phyloP scores from a whole-genome alignment of 2,329 filamentous ascomycete species.

The Drechslerella stenobrocha region DNA sequence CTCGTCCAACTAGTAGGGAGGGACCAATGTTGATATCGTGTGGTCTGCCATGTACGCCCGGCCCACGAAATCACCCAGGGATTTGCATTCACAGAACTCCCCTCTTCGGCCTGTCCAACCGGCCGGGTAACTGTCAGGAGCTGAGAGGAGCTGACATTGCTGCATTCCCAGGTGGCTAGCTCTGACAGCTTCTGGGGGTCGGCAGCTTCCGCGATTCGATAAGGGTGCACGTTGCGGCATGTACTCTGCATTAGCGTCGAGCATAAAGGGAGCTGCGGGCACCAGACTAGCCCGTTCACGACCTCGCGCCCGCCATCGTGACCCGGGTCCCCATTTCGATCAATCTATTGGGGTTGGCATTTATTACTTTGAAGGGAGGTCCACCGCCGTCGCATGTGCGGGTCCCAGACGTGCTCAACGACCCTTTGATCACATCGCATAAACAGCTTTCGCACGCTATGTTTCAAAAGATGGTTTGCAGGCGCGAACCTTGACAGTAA shows the following conservation, averaged over 20 bases:
- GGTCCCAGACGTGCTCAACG: too few species aligned
- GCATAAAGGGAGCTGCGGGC: constrained; percentile 15
- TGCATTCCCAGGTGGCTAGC: constrained; percentile 15
- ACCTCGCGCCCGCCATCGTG: constrained; percentile 46
- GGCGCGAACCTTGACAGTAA: not conserved
- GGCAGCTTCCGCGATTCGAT: constrained; percentile 50
- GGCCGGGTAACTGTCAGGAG: constrained; percentile 47
- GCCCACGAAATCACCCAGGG: constrained; percentile 16
- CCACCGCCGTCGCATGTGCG: too few species aligned
- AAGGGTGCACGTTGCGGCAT: constrained; percentile 46
- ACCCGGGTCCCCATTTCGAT: constrained; percentile 16
- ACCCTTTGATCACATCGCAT: constrained; percentile 3
- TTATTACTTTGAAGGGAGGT: not conserved
- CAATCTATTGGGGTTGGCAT: not conserved
- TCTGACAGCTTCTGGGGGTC: constrained; percentile 47
- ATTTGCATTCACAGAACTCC: constrained; percentile 39
- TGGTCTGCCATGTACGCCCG: not conserved
- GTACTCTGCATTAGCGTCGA: constrained; percentile 44
- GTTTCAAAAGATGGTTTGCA: not conserved
- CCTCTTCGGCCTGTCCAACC: constrained; percentile 40
- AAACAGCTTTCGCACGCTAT: constrained; percentile 12
- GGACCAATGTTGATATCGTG: constrained; percentile 2
- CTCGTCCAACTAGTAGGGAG: not conserved
- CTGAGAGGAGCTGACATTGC: constrained; percentile 46
- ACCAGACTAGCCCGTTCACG: constrained; percentile 25